Percentiles rank a stretch among this genome's conserved stretches.
Conservation (phyloP, 371 early-diverging fungal species). For the Caulochytrium protostelioides region DNA sequence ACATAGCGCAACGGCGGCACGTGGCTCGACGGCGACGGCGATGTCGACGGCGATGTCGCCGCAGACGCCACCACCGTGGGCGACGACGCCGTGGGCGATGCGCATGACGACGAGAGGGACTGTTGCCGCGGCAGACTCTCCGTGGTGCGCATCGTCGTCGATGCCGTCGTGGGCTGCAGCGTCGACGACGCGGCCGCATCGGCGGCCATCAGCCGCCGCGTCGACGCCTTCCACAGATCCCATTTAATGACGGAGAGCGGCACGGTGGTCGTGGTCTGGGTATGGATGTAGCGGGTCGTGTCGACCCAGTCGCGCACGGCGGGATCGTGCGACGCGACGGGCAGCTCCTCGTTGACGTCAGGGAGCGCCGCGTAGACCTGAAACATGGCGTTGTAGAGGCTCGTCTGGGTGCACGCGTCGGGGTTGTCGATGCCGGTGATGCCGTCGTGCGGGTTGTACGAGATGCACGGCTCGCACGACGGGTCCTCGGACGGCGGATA, state of each 20-base stretch:
- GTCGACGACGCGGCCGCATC: too few relatives aligned
- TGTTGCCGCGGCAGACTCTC: too few relatives aligned
- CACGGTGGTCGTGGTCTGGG: constrained; percentile 1
- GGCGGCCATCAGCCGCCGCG: too few relatives aligned
- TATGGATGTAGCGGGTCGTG: constrained; percentile 4
- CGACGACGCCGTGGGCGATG: too few relatives aligned
- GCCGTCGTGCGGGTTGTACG: constrained; percentile 7
- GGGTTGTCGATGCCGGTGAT: constrained; percentile 7
- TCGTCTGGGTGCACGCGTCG: constrained; percentile 1
- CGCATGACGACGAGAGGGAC: too few relatives aligned
- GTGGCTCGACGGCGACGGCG: too few relatives aligned
- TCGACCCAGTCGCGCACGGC: constrained; percentile 2
- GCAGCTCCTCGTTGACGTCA: constrained; percentile 10
- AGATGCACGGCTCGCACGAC: constrained; percentile 9
- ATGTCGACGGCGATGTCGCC: too few relatives aligned
- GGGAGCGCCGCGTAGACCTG: constrained; percentile 6
- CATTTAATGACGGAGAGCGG: neutral
- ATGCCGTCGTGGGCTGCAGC: too few relatives aligned
- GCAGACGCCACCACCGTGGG: too few relatives aligned
- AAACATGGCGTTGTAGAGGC: constrained; percentile 4
- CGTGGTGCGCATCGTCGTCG: too few relatives aligned
- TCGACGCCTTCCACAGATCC: too few relatives aligned
- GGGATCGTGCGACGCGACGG: constrained; percentile 4
- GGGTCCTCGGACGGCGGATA: constrained; percentile 9
- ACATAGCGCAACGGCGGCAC: too few relatives aligned